These are phyloP conservation scores for Ceratorhiza oryzae-sativae DNA, from an alignment of 1,284 basidiomycete genomes.

Conservation along the genomic window DNA sequence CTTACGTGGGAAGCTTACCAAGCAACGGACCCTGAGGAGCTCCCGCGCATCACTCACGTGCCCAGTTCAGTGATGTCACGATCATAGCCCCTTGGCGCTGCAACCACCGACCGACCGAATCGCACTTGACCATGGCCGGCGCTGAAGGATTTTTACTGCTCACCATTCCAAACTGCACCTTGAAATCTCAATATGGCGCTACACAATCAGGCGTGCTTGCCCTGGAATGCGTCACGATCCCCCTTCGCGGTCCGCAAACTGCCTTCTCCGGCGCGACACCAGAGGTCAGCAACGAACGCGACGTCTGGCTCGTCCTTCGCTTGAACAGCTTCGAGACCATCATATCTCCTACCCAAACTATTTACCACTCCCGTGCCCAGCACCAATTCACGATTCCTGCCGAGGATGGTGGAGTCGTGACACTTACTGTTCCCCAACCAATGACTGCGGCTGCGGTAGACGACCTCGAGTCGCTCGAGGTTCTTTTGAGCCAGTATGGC, in stretches of 20 bases:
- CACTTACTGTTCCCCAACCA: conserved; percentile 55
- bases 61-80: not conserved
- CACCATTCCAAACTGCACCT: conserved; percentile 58
- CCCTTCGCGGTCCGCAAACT: conserved; percentile 47
- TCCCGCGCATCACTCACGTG: conserved; percentile 24
- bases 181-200: conserved; percentile 50
- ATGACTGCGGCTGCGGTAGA: conserved; percentile 55
- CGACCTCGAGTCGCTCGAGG: conserved; percentile 73
- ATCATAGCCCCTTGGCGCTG: conserved; percentile 6
- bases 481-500: conserved; percentile 72
- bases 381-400: conserved; percentile 48
- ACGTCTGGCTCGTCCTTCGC: conserved; percentile 62
- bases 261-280: not conserved
- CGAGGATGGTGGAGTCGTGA: conserved; percentile 49
- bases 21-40: conserved; percentile 11
- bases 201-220: conserved; percentile 55
- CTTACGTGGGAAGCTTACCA: conserved; percentile 33
- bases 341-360: conserved; percentile 42
- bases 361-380: conserved; percentile 48
- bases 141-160: conserved; percentile 64
- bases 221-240: conserved; percentile 64
- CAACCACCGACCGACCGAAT: not conserved
- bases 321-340: conserved; percentile 53
- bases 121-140: conserved; percentile 20
- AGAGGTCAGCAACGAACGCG: conserved; percentile 47